phyloP scores from a whole-genome alignment of 352 stramenopile genomes.

The Pythium rishiriense region DNA sequence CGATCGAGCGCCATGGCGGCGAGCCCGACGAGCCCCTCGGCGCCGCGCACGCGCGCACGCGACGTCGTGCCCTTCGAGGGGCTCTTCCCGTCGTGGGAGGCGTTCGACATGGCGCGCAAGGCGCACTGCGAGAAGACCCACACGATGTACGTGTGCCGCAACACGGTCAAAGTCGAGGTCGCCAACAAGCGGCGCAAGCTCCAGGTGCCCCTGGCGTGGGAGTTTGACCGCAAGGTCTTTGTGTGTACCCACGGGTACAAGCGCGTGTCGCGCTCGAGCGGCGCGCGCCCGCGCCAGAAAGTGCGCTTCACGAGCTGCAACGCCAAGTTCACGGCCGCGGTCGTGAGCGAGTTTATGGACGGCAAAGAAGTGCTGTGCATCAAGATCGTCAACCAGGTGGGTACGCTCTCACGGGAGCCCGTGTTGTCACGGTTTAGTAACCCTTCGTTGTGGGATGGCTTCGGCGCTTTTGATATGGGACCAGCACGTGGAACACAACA shows the following conservation, averaged over 20 bases:
- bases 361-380: slow-evolving; percentile 61
- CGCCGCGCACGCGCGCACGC: slow-evolving; percentile 24
- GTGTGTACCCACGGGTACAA: slow-evolving; percentile 78
- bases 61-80: slow-evolving; percentile 72
- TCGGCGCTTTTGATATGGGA: neutral
- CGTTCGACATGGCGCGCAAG: slow-evolving; percentile 63
- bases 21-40: slow-evolving; percentile 7
- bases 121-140: slow-evolving; percentile 75
- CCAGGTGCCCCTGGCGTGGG: slow-evolving; percentile 60
- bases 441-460: neutral
- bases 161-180: slow-evolving; percentile 71
- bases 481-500: slow-evolving; percentile 61
- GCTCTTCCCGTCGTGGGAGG: slow-evolving; percentile 75
- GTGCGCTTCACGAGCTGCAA: slow-evolving; percentile 72
- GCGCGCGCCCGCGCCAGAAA: slow-evolving; percentile 61
- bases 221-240: slow-evolving; percentile 78
- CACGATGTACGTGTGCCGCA: slow-evolving; percentile 82
- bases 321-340: slow-evolving; percentile 63
- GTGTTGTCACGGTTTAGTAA: too few relatives aligned
- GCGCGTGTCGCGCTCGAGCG: slow-evolving; percentile 60
- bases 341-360: slow-evolving; percentile 53
- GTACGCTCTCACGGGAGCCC: neutral
- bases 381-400: slow-evolving; percentile 45
- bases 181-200: slow-evolving; percentile 73
- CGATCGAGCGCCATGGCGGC: neutral